Conservation (phyloP, 371 early-diverging fungal species). For the Mucor lusitanicus region DNA sequence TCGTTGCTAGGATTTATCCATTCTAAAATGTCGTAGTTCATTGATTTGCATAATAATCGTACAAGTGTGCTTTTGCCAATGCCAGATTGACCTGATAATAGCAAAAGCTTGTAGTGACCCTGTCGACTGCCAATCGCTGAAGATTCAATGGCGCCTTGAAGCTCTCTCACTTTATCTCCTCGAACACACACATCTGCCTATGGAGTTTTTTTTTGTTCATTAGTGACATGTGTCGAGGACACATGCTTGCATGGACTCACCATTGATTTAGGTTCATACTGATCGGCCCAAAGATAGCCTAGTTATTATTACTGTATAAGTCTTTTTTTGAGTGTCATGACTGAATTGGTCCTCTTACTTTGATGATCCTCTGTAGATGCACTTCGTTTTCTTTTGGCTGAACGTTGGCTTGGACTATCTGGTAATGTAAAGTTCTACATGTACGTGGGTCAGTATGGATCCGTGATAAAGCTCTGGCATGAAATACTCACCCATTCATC, state of each 20-base stretch:
- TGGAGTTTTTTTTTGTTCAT: background rate
- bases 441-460: background rate
- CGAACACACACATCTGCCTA: conserved; percentile 21
- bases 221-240: background rate
- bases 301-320: background rate
- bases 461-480: no score
- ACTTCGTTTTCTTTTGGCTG: background rate
- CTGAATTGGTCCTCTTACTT: background rate
- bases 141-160: conserved; percentile 13
- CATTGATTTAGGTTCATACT: conserved; percentile 26
- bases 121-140: conserved; percentile 8
- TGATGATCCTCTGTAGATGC: background rate
- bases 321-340: background rate
- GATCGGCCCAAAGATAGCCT: conserved; percentile 31
- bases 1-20: conserved; percentile 21
- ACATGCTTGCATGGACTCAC: conserved; percentile 6
- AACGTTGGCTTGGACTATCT: background rate
- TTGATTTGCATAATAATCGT: conserved; percentile 21
- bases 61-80: conserved; percentile 43
- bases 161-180: conserved; percentile 18
- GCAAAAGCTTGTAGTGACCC: conserved; percentile 21
- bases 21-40: conserved; percentile 27
- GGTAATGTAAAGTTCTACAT: background rate
- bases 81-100: conserved; percentile 41
- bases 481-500: background rate